These are phyloP conservation scores for Botryotinia narcissicola DNA, from an alignment of 2,329 filamentous ascomycete genomes.

Conservation along the genomic window DNA sequence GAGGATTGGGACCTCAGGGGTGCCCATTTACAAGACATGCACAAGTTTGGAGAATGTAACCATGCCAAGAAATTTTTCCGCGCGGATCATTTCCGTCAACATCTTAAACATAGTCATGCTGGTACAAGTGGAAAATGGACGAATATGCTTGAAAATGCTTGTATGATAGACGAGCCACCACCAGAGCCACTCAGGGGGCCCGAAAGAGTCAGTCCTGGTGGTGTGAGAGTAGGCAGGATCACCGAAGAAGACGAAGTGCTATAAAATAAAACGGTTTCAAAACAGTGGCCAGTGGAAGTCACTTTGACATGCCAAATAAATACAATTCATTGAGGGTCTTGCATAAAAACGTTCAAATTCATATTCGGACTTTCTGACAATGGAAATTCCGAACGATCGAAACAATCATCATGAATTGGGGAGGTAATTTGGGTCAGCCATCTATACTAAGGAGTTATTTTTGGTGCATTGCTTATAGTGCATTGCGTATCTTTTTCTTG, in stretches of 20 bases:
- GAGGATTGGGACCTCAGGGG: constrained; percentile 86
- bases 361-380: background rate
- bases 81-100: constrained; percentile 96
- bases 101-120: constrained; percentile 95
- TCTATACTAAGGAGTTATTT: constrained; percentile 9
- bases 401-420: constrained; percentile 4
- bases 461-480: constrained; percentile 15
- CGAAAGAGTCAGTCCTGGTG: constrained; percentile 33
- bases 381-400: background rate
- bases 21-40: constrained; percentile 82
- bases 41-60: constrained; percentile 98
- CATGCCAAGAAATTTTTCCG: constrained; percentile 97
- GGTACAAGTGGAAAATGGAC: constrained; percentile 98
- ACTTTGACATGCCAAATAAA: background rate
- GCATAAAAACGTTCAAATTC: background rate
- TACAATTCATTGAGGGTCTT: background rate
- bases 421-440: background rate
- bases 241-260: constrained; percentile 37
- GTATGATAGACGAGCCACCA: constrained; percentile 82
- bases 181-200: constrained; percentile 41
- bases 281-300: background rate
- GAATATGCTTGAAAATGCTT: constrained; percentile 94
- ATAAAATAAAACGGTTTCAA: constrained; percentile 21
- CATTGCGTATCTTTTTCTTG: background rate
- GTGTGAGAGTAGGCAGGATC: constrained; percentile 33